Percentiles rank a stretch among this genome's conserved stretches.
Conservation (phyloP, 495 filamentous ascomycete species). For the Apodospora peruviana region DNA sequence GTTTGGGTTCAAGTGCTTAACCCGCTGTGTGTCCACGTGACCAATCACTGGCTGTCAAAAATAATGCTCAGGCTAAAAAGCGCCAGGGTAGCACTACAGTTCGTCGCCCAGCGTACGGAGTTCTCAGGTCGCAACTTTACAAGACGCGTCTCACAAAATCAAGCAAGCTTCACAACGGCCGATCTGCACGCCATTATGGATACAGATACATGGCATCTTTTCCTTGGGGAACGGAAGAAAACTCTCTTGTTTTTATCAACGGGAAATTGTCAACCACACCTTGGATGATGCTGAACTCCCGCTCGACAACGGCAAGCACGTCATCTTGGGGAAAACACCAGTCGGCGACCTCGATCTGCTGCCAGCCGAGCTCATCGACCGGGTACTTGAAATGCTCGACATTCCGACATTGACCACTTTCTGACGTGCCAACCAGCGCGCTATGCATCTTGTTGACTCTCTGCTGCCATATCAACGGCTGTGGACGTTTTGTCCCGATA, state of each 20-base stretch:
- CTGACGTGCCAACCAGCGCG: slow-evolving; percentile 7
- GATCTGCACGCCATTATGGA: no score
- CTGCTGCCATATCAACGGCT: slow-evolving; percentile 6
- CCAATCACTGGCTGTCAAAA: no score
- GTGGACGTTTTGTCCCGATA: slow-evolving; percentile 1
- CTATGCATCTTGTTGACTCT: slow-evolving; percentile 9
- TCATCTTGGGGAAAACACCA: background rate
- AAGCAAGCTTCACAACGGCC: no score
- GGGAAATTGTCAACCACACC: slow-evolving; percentile 9
- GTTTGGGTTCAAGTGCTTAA: no score
- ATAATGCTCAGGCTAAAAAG: no score
- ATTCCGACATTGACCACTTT: slow-evolving; percentile 8
- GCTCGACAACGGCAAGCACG: slow-evolving; percentile 24
- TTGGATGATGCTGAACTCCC: slow-evolving; percentile 21
- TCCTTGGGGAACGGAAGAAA: no score
- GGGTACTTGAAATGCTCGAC: slow-evolving; percentile 3
- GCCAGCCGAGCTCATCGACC: slow-evolving; percentile 4
- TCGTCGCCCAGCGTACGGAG: no score
- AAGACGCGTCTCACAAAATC: no score
- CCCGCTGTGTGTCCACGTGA: no score
- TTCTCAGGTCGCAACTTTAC: no score
- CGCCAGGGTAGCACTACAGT: no score
- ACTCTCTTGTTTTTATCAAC: background rate
- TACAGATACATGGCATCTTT: no score
- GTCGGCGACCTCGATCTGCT: slow-evolving; percentile 7